Conservation (phyloP, 1,139 yeast genomes). For the Taiozyma sp. region DNA sequence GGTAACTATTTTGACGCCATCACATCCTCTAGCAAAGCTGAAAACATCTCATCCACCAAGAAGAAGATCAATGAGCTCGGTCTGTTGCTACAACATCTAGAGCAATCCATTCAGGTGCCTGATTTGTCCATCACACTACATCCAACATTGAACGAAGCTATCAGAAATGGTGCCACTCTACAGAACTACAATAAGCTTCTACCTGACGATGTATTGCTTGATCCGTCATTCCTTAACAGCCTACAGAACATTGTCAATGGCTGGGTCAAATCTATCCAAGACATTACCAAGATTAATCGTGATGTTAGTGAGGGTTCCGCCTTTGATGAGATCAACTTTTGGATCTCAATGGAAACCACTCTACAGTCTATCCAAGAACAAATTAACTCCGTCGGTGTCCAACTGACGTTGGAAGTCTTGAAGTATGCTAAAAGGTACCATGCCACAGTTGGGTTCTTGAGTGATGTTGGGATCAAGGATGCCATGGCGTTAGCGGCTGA, state of each 20-base stretch:
- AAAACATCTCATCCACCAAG: slow-evolving; percentile 41
- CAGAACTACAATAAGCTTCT: slow-evolving; percentile 28
- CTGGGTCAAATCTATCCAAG: slow-evolving; percentile 68
- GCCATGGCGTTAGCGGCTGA: slow-evolving; percentile 47
- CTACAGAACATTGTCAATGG: slow-evolving; percentile 63
- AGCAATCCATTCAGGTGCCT: slow-evolving; percentile 67
- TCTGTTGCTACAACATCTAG: slow-evolving; percentile 62
- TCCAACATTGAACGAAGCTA: slow-evolving; percentile 41
- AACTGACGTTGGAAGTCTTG: slow-evolving; percentile 56
- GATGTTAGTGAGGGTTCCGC: slow-evolving; percentile 57
- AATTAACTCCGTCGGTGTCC: slow-evolving; percentile 48
- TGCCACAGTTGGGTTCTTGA: slow-evolving; percentile 65
- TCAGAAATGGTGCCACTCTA: slow-evolving; percentile 30
- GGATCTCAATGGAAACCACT: slow-evolving; percentile 72
- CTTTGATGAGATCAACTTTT: slow-evolving; percentile 69
- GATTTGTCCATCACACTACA: slow-evolving; percentile 53
- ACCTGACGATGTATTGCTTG: slow-evolving; percentile 35
- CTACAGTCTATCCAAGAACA: slow-evolving; percentile 56
- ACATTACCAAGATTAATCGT: slow-evolving; percentile 44
- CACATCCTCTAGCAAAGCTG: slow-evolving; percentile 26
- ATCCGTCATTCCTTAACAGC: slow-evolving; percentile 56
- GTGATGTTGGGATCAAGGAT: slow-evolving; percentile 67
- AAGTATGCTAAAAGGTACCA: slow-evolving; percentile 75
- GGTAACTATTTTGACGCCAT: slow-evolving; percentile 48
- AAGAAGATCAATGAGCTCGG: slow-evolving; percentile 70